Evolutionary conservation across 306 rosid genomes (phyloP).

Genomic region (apple (Malus domestica)): DNA sequence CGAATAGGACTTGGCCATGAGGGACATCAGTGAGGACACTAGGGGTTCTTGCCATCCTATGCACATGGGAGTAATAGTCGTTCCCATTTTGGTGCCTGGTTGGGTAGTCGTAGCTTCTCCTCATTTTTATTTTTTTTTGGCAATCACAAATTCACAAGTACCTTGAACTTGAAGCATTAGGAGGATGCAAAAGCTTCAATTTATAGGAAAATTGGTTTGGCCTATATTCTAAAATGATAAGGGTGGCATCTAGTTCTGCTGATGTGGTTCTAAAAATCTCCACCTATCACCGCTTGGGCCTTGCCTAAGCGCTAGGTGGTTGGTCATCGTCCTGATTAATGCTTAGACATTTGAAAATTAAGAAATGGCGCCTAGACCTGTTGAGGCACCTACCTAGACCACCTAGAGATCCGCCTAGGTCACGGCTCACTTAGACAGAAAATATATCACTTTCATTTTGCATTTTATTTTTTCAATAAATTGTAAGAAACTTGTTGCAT

Average conservation of each 20-base stretch:
- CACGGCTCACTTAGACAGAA: no score
- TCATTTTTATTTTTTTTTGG: background rate
- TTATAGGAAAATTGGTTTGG: slow-evolving; percentile 6
- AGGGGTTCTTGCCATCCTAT: slow-evolving; percentile 17
- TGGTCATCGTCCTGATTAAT: no score
- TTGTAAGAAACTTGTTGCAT: no score
- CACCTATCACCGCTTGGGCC: no score
- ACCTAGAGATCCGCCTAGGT: no score
- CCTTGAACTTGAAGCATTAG: background rate
- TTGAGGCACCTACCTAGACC: no score
- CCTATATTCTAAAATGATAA: slow-evolving; percentile 19
- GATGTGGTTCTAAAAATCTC: no score
- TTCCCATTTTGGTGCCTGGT: background rate
- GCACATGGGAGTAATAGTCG: slow-evolving; percentile 30
- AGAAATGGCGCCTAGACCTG: no score
- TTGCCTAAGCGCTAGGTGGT: no score
- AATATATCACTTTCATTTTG: no score
- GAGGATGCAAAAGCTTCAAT: background rate
- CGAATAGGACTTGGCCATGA: slow-evolving; percentile 13
- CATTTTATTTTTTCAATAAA: no score
- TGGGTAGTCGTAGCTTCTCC: slow-evolving; percentile 9
- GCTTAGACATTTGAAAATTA: no score
- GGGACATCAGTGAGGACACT: slow-evolving; percentile 32
- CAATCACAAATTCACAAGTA: background rate
- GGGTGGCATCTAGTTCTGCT: background rate